Base-by-base conservation (phyloP, 2,329 filamentous ascomycete genomes). In the Raffaelea arxii region DNA sequence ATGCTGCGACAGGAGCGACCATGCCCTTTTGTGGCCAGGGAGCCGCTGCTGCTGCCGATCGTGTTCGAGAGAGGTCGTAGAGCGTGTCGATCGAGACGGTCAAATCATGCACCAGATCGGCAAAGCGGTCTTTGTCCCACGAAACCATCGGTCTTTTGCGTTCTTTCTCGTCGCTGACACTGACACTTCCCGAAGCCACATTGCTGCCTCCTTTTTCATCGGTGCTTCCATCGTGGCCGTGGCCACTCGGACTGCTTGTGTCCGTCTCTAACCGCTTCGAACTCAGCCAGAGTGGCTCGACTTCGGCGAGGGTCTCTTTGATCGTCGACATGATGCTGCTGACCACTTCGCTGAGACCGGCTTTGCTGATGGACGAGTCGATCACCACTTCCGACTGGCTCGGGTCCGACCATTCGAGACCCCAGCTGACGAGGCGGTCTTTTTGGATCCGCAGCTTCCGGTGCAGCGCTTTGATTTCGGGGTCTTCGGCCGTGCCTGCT, bases 361-460 rank as follows among this genome's bases (percentile, higher is more conserved):
- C 82, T 59, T 84, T 81, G 56, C 84, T 85, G 9, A 83, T 68
- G 14, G 77, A 78, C 57, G 81, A 78, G 56, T 83, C 79, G 51
- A 90, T 89, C 61, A 86, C 79, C 56, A 78, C 76, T 52, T 64
- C 61, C 50, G 59, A 56, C 57, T 82, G 75, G 53, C 71, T 75
- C 16, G 82, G 79, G 60, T 89, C 84, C 47, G 80, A 85, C 86
- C 86, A 91, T 61, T 88, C 83, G 44, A 88, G 68, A 0, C 85
- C 86, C 86, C 86, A 91, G 50, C 80, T 83, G 49, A 86, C 80
- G 41, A 90, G 70, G 16, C 86, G 75, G 65, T 89, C 84, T 61
- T 86, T 87, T 57, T 90, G 86, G 54, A 89, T 88, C 52, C 83
- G 77, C 53, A 88, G 76, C 61, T 86, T 87, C 52, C 84, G 80